Evolutionary conservation across 2,329 filamentous ascomycete species (phyloP), one percentile per base, ranked within the genome.

Genomic region (Dendrostoma leiphaemia): DNA sequence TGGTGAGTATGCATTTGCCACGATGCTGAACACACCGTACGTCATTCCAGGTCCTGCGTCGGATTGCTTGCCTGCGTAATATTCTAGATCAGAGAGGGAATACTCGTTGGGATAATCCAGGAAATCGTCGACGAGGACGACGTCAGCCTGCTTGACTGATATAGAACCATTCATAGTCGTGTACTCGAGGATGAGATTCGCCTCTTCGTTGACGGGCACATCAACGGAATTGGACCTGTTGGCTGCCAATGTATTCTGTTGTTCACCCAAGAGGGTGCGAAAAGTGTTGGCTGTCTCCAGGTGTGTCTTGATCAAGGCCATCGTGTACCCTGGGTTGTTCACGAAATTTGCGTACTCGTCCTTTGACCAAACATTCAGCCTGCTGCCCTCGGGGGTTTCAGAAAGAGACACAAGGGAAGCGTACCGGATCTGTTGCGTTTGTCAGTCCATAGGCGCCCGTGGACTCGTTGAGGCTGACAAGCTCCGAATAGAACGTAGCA

Each of bases 391-490:
- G 6, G 4, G 8, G n/a, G n/a, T 2, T 12, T 21, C 6, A 38
- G 6, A 38, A 38, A 3, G 15, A 9, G 3, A 8, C 23, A 19
- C 24, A 26, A 21, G 12, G 44, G 8, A n/a, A 12, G 68, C 72
- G 63, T 70, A 84, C 81, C 2, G 88, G 88, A 67, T 91, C 88
- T 0, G 88, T 90, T 69, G 88, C 85, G 59, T 90, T 88, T 13
- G 70, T 80, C 40, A 75, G 70, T 2, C 72, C 72, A 63, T 75
- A 78, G 9, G 17, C 17, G 8, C 48, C 48, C 4, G 71, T 73
- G 0, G 79, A 79, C 15, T 78, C 75, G 61, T 89, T 88, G 60
- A 72, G 83, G 41, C 77, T 73, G 2, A 89, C 67, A 1, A 88
- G 58, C 56, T 89, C 76, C 0, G 77, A 74, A 59, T 82, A 87